A percentile compares a stretch with the other conserved stretches of the same genome.
Evolutionary conservation across 1,284 basidiomycete species (phyloP).

Genomic region (Trichosporon coremiiforme): DNA sequence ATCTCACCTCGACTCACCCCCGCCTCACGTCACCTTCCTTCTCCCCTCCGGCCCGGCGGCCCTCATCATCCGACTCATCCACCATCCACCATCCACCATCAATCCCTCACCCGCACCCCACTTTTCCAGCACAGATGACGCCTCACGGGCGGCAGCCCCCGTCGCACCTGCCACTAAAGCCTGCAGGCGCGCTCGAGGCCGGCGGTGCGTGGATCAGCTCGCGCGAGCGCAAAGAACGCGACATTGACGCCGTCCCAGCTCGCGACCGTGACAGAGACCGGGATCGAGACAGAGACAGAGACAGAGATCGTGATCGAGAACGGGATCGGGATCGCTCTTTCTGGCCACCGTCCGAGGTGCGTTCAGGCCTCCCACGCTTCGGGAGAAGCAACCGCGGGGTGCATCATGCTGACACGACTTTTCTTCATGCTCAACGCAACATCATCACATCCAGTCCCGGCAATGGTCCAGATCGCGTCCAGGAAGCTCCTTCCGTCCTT

Average conservation of each 20-base stretch:
- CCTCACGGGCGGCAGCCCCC: constrained; percentile 35
- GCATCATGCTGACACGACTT: background rate
- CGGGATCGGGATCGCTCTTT: constrained; percentile 13
- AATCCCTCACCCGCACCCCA: background rate
- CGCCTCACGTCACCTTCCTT: constrained; percentile 15
- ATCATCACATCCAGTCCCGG: constrained; percentile 18
- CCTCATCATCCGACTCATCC: background rate
- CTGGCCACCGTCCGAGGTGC: constrained; percentile 27
- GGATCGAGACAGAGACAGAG: constrained; percentile 21
- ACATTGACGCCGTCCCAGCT: constrained; percentile 34
- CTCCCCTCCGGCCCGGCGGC: constrained; percentile 1
- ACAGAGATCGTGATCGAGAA: background rate
- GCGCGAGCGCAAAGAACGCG: constrained; percentile 23
- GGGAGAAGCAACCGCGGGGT: background rate
- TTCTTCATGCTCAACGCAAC: background rate
- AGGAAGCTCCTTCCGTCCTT: constrained; percentile 27
- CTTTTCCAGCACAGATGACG: constrained; percentile 27
- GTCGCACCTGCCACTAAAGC: constrained; percentile 32
- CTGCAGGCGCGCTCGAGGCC: constrained; percentile 29
- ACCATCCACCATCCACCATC: constrained; percentile 10
- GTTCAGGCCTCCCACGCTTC: constrained; percentile 1
- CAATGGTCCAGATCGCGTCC: constrained; percentile 23
- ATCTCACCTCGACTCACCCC: constrained; percentile 6
- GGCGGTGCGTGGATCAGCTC: constrained; percentile 24
- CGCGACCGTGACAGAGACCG: constrained; percentile 24